These are phyloP conservation scores for Colletotrichum godetiae DNA, from an alignment of 2,329 filamentous ascomycete species.

Conservation along the genomic window DNA sequence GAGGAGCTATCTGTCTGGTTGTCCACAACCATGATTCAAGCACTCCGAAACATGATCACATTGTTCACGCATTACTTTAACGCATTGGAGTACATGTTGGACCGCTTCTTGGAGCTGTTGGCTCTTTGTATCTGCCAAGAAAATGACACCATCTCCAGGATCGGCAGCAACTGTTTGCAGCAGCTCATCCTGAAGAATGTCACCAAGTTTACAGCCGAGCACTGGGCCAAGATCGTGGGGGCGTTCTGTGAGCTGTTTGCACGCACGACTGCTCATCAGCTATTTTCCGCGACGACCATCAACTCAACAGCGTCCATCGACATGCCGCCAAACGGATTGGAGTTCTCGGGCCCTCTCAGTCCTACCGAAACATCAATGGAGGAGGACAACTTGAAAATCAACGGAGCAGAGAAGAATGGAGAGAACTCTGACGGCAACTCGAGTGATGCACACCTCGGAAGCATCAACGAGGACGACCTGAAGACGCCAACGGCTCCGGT, in stretches of 20 bases:
- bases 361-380: slow-evolving; percentile 56
- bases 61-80: slow-evolving; percentile 99
- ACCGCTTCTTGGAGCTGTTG: slow-evolving; percentile 94
- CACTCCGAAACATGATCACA: slow-evolving; percentile 96
- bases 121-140: slow-evolving; percentile 98
- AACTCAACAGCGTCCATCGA: slow-evolving; percentile 64
- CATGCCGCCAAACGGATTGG: slow-evolving; percentile 63
- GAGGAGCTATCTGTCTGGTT: slow-evolving; percentile 99
- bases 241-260: slow-evolving; percentile 97
- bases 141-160: slow-evolving; percentile 97
- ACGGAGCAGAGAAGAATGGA: slow-evolving; percentile 60
- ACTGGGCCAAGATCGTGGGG: slow-evolving; percentile 95
- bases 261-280: slow-evolving; percentile 91
- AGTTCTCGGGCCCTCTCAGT: slow-evolving; percentile 59
- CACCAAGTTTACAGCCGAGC: slow-evolving; percentile 84
- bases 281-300: slow-evolving; percentile 85
- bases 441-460: slow-evolving; percentile 40
- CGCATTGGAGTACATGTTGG: slow-evolving; percentile 95
- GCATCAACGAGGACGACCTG: slow-evolving; percentile 48
- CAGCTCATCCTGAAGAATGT: slow-evolving; percentile 98
- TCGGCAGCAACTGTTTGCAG: slow-evolving; percentile 97
- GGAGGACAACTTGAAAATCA: slow-evolving; percentile 71
- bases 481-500: slow-evolving; percentile 43
- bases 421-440: slow-evolving; percentile 45
- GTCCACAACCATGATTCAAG: slow-evolving; percentile 99